phyloP scores from a whole-genome alignment of 495 filamentous ascomycete species.

The Chaetomium cochliodes region DNA sequence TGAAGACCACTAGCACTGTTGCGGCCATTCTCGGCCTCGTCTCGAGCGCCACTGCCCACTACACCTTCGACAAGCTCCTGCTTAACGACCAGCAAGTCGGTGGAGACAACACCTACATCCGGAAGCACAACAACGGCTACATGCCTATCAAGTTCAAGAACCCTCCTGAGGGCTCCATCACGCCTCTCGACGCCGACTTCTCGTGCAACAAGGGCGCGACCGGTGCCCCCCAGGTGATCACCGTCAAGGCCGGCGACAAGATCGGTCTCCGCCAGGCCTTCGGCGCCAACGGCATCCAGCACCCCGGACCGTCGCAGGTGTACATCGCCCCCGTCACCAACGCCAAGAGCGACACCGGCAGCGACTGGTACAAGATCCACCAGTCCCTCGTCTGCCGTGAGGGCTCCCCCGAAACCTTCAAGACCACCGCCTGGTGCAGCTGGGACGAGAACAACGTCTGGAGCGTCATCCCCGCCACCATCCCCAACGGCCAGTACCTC shows the following conservation, averaged over 20 bases:
- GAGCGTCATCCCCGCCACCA: not conserved
- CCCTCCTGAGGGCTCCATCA: not conserved
- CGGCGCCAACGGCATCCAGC: conserved; percentile 4
- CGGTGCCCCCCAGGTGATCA: conserved; percentile 8
- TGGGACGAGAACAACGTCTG: conserved; percentile 4
- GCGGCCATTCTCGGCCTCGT: conserved; percentile 8
- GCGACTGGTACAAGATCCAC: conserved; percentile 14
- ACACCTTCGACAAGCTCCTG: conserved; percentile 13
- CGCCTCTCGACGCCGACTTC: conserved; percentile 6
- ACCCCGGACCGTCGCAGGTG: conserved; percentile 6
- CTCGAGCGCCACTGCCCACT: conserved; percentile 6
- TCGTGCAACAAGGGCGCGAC: conserved; percentile 12
- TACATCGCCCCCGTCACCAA: conserved; percentile 9
- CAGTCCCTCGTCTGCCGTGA: conserved; percentile 3
- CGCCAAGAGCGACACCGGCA: conserved; percentile 3
- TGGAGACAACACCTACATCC: conserved; percentile 8
- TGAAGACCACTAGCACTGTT: conserved; percentile 7
- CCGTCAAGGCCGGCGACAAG: conserved; percentile 5
- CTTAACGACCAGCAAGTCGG: conserved; percentile 8
- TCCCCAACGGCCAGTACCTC: conserved; percentile 11
- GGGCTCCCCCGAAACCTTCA: conserved; percentile 4
- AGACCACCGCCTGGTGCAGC: conserved; percentile 9
- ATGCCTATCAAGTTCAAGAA: conserved; percentile 12
- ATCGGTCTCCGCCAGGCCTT: conserved; percentile 10
- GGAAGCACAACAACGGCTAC: conserved; percentile 8